phyloP scores from a whole-genome alignment of 768 basidiomycete genomes.

The Erythrobasidium yunnanense region DNA sequence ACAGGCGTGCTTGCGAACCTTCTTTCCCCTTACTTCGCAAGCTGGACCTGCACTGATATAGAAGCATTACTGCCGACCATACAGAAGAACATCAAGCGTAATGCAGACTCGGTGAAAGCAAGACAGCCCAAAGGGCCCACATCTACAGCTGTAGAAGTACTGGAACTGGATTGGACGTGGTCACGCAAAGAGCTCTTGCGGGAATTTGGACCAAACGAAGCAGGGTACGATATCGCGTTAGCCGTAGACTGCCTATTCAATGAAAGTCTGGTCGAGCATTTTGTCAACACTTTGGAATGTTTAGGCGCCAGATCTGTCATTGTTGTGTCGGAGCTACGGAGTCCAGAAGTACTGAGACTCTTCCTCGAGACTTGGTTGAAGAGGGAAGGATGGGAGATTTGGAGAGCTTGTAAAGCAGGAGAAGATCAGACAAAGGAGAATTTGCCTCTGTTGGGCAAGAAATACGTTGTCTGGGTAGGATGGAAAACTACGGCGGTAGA shows the following conservation, averaged over 20 bases:
- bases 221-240: background rate
- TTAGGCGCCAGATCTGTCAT: background rate
- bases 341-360: background rate
- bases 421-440: background rate
- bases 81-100: slow-evolving; percentile 1
- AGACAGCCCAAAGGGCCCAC: background rate
- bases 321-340: slow-evolving; percentile 1
- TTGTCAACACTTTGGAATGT: background rate
- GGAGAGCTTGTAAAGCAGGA: background rate
- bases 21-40: background rate
- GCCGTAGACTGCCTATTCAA: slow-evolving; percentile 21
- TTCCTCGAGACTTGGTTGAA: slow-evolving; percentile 10
- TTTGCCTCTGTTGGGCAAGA: background rate
- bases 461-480: slow-evolving; percentile 8
- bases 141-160: background rate
- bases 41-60: slow-evolving; percentile 1
- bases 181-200: background rate
- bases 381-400: background rate
- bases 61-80: background rate
- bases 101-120: background rate
- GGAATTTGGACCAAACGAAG: background rate
- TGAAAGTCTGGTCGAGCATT: slow-evolving; percentile 9
- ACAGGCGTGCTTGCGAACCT: background rate
- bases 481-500: background rate
- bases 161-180: slow-evolving; percentile 20